Evolutionary conservation across 768 basidiomycete species (phyloP).

Genomic region (Collybia mongolica): DNA sequence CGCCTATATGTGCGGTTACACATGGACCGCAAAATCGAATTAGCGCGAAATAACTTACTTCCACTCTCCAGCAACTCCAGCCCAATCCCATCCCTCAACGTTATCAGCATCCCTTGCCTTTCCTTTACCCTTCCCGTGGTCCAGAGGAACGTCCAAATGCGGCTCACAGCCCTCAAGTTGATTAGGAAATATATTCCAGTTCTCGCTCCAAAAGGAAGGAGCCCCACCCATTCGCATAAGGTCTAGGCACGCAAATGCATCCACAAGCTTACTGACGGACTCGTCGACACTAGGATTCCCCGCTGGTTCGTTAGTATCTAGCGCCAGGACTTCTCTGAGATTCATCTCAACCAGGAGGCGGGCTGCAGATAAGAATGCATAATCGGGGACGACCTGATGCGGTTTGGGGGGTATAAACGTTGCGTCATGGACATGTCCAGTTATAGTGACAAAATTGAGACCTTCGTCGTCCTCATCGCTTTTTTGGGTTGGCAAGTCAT

Average conservation of each 20-base stretch:
- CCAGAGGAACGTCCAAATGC: neutral
- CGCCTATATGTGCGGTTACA: conserved; percentile 31
- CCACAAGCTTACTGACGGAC: conserved; percentile 7
- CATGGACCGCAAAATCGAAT: neutral
- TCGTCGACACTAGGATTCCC: neutral
- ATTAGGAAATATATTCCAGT: conserved; percentile 7
- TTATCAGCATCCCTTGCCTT: conserved; percentile 11
- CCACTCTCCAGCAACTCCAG: conserved; percentile 53
- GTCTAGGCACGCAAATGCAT: conserved; percentile 25
- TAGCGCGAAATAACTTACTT: conserved; percentile 30
- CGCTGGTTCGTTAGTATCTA: neutral
- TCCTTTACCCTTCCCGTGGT: conserved; percentile 18
- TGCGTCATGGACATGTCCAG: conserved; percentile 9
- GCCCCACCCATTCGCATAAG: conserved; percentile 38
- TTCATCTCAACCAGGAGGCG: conserved; percentile 53
- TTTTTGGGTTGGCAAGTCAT: conserved; percentile 10
- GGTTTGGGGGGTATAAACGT: conserved; percentile 17
- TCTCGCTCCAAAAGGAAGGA: conserved; percentile 36
- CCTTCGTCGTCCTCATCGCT: conserved; percentile 14
- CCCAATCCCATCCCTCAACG: conserved; percentile 56
- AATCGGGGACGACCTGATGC: conserved; percentile 40
- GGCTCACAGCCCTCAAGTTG: conserved; percentile 4
- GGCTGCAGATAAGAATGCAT: conserved; percentile 48
- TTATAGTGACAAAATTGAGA: conserved; percentile 13
- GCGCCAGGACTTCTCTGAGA: conserved; percentile 34